Evolutionary conservation across 371 early-diverging fungal species (phyloP), one percentile per base, ranked within the genome.

Genomic region (Mortierella sp.): DNA sequence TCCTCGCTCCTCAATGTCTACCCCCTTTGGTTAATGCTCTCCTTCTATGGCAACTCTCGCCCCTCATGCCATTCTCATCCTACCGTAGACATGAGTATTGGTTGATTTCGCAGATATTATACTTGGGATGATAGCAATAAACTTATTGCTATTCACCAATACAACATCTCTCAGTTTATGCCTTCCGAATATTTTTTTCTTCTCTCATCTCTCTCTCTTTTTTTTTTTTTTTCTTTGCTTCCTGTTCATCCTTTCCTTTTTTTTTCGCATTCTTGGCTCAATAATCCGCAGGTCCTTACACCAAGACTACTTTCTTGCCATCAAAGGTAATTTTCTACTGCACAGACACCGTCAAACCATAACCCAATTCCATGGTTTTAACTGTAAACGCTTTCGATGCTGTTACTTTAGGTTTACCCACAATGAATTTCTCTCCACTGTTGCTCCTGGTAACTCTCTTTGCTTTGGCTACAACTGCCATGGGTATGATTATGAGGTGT

Each of bases 361-460:
- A n/a, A n/a, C n/a, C n/a, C n/a, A n/a, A n/a, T n/a, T n/a, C n/a
- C n/a, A n/a, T 37, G 13, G 2, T 37, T 13, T 37, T 17, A 45
- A n/a, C n/a, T 17, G 45, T 17, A 45, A 45, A 32, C n/a, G 8
- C 34, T 49, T 13, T 49, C 17, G 23, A 15, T 29, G 7, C 26
- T 13, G 13, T 3, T 22, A 9, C 32, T 43, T 15, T 2, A 61
- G 15, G 63, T 32, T n/a, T 35, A 54, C 3, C 10, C 23, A 65
- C 15, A 26, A 51, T 66, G 66, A 43, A 56, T 2, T 35, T 23
- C 49, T 64, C 31, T 19, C 51, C 47, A 49, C 12, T 64, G 4
- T 49, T 70, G 58, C 7, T 64, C 51, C 15, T 64, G 49, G 59
- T 40, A 9, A 64, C 56, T 2, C 0, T 64, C 47, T 55, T 70